Evolutionary conservation across 192 early-diverging fungal species (phyloP).

Genomic region (Diversispora epigaea): DNA sequence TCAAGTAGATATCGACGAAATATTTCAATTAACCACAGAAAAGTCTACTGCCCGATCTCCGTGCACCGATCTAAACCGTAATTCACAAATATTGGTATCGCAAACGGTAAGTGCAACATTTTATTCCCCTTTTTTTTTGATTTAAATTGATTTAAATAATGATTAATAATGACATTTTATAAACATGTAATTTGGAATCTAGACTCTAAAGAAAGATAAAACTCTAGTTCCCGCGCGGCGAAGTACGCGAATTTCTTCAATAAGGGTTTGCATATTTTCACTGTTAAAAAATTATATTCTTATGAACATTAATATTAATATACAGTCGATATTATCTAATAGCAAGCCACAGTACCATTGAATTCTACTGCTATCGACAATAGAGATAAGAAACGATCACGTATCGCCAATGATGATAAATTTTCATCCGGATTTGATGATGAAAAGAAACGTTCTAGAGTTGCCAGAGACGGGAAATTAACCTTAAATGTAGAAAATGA

Average conservation of each 20-base stretch:
- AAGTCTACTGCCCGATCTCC: constrained; percentile 6
- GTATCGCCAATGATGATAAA: constrained; percentile 16
- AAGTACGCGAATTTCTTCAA: constrained; percentile 15
- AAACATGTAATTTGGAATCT: too few relatives aligned
- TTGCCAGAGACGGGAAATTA: not conserved
- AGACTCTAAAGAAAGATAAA: not conserved
- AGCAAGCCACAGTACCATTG: not conserved
- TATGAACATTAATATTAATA: too few relatives aligned
- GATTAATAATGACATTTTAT: too few relatives aligned
- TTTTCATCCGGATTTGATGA: constrained; percentile 6
- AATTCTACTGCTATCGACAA: constrained; percentile 11
- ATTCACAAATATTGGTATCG: constrained; percentile 2
- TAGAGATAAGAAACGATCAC: constrained; percentile 30
- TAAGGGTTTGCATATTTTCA: not conserved
- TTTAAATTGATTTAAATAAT: too few relatives aligned
- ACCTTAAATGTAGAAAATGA: constrained; percentile 20
- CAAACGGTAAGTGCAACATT: not conserved
- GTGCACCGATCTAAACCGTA: constrained; percentile 8
- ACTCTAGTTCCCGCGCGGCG: not conserved
- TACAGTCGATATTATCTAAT: not conserved
- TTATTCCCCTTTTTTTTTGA: too few relatives aligned
- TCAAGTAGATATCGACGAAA: constrained; percentile 26
- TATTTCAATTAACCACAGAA: constrained; percentile 17
- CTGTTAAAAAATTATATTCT: not conserved
- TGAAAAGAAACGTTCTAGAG: constrained; percentile 12